These are phyloP conservation scores for Didymosphaeria variabile DNA, from an alignment of 2,329 filamentous ascomycete genomes.

Conservation along the genomic window DNA sequence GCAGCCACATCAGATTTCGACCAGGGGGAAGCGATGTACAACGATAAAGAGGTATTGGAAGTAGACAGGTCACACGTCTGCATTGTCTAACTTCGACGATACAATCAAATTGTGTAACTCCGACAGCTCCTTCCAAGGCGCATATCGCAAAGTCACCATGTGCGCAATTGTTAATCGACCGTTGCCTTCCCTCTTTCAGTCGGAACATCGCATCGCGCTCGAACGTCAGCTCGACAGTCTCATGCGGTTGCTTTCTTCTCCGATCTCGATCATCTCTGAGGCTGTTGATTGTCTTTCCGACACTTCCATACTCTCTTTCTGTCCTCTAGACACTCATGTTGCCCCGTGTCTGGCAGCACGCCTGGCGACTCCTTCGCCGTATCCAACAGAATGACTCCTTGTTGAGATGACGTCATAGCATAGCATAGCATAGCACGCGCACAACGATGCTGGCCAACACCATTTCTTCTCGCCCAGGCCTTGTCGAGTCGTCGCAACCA, in stretches of 20 bases:
- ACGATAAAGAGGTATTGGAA: neutral
- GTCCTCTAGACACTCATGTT: neutral
- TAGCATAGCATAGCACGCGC: neutral
- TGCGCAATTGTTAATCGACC: neutral
- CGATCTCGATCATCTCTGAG: neutral
- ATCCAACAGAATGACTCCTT: neutral
- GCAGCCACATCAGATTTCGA: neutral
- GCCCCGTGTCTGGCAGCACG: neutral
- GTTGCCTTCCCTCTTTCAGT: neutral
- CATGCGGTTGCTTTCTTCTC: neutral
- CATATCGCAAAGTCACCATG: neutral
- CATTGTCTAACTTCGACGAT: neutral
- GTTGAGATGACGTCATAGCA: conserved; percentile 6
- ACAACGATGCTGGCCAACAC: neutral
- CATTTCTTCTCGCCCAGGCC: neutral
- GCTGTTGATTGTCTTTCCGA: neutral
- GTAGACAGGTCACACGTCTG: neutral
- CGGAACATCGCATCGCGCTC: neutral
- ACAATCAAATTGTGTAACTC: neutral
- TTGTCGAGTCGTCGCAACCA: conserved; percentile 1
- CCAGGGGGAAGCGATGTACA: neutral
- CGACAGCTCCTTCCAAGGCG: neutral
- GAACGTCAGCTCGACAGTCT: neutral
- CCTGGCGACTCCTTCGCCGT: neutral
- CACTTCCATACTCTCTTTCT: neutral